Conservation (phyloP, 2,329 filamentous ascomycete genomes). For the Aspergillus sergii region DNA sequence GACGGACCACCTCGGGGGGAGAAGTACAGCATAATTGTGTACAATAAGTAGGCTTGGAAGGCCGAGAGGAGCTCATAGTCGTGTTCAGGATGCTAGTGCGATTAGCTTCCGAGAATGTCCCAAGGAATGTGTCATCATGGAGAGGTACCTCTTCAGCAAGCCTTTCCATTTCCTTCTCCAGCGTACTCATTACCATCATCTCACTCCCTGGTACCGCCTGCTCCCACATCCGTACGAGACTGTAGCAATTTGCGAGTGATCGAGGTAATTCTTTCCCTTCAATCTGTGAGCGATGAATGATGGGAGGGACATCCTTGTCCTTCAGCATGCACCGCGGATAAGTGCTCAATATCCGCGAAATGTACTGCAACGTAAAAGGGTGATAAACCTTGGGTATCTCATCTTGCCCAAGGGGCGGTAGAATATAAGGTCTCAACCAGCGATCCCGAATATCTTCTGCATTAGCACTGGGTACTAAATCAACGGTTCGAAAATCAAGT, state of each 20-base stretch:
- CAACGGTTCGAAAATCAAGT: slow-evolving; percentile 15
- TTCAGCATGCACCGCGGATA: slow-evolving; percentile 27
- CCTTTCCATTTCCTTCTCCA: slow-evolving; percentile 31
- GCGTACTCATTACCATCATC: slow-evolving; percentile 20
- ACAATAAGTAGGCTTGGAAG: slow-evolving; percentile 60
- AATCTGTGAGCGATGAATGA: slow-evolving; percentile 30
- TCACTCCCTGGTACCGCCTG: slow-evolving; percentile 30
- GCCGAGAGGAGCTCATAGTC: slow-evolving; percentile 42
- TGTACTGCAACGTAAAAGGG: slow-evolving; percentile 27
- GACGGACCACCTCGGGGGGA: slow-evolving; percentile 25
- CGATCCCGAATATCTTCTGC: slow-evolving; percentile 30
- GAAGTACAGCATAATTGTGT: slow-evolving; percentile 54
- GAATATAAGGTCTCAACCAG: slow-evolving; percentile 30
- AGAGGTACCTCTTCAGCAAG: slow-evolving; percentile 20
- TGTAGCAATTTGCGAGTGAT: slow-evolving; percentile 29
- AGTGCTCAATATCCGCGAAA: slow-evolving; percentile 27
- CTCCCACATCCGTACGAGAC: slow-evolving; percentile 31
- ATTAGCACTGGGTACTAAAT: slow-evolving; percentile 21
- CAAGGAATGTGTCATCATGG: background rate
- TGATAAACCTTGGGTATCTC: slow-evolving; percentile 26
- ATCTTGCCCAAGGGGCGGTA: slow-evolving; percentile 17
- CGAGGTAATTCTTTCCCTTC: slow-evolving; percentile 8
- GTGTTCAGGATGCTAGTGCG: slow-evolving; percentile 3
- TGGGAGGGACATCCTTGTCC: slow-evolving; percentile 22
- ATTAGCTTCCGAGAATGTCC: slow-evolving; percentile 13